Evolutionary conservation across 495 filamentous ascomycete genomes (phyloP).

Genomic region (Lentithecium fluviatile): DNA sequence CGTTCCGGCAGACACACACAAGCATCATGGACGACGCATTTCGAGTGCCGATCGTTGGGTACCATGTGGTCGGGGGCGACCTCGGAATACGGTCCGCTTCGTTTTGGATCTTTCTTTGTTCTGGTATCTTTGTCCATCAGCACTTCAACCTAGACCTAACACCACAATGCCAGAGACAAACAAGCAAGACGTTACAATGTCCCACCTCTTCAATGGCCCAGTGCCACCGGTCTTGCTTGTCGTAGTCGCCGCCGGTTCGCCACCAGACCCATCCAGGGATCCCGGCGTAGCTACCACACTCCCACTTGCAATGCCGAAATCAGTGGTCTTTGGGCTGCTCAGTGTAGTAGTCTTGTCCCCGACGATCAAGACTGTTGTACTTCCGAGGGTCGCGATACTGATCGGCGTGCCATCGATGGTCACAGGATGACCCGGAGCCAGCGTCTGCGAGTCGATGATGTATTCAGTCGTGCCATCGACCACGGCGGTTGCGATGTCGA

Average conservation of each 20-base stretch:
- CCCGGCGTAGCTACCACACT: background rate
- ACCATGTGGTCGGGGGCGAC: no score
- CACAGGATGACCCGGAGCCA: slow-evolving; percentile 20
- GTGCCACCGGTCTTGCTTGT: background rate
- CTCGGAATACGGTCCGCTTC: no score
- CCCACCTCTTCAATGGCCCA: background rate
- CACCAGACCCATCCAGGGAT: background rate
- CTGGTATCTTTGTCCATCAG: no score
- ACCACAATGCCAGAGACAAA: no score
- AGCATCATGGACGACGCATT: no score
- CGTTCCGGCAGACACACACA: no score
- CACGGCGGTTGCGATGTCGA: slow-evolving; percentile 3
- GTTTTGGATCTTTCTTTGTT: no score
- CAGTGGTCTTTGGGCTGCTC: background rate
- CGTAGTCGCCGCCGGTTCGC: background rate
- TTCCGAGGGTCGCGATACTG: slow-evolving; percentile 4
- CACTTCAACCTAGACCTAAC: no score
- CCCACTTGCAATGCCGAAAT: background rate
- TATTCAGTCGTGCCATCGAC: slow-evolving; percentile 15
- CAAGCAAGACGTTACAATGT: background rate
- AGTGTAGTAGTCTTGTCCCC: slow-evolving; percentile 15
- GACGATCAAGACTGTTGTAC: slow-evolving; percentile 12
- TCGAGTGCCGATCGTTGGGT: no score
- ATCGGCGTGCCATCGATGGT: slow-evolving; percentile 11
- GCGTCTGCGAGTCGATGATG: slow-evolving; percentile 19